These are phyloP conservation scores for Staphylotrichum tortipilum DNA, from an alignment of 495 filamentous ascomycete species.

Conservation along the genomic window DNA sequence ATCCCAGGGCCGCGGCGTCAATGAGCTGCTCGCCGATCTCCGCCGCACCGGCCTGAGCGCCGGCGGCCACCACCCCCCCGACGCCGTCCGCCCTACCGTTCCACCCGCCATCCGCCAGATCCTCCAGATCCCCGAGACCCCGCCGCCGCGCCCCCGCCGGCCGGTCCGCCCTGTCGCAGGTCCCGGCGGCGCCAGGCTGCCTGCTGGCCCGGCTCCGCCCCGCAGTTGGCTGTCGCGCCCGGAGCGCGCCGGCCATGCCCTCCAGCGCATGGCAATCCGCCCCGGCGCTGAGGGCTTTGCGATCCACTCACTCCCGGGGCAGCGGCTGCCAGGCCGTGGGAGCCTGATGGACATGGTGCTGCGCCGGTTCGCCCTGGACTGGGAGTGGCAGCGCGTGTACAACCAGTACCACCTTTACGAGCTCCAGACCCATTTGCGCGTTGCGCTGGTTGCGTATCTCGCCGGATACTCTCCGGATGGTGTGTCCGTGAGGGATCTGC, in stretches of 20 bases:
- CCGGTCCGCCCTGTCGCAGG: constrained; percentile 36
- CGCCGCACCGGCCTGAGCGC: constrained; percentile 31
- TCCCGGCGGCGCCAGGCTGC: constrained; percentile 39
- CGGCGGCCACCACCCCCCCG: constrained; percentile 3
- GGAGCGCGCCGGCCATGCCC: neutral
- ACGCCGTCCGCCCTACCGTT: constrained; percentile 30
- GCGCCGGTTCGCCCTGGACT: constrained; percentile 55
- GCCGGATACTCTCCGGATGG: constrained; percentile 40
- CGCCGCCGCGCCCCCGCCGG: constrained; percentile 55
- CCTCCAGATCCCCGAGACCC: constrained; percentile 61
- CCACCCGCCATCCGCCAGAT: constrained; percentile 48
- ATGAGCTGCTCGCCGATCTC: constrained; percentile 41
- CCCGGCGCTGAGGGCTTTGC: neutral
- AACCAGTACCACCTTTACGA: constrained; percentile 57
- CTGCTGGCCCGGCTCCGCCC: constrained; percentile 62
- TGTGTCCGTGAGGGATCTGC: constrained; percentile 37
- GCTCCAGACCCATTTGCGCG: constrained; percentile 53
- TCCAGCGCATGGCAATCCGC: neutral
- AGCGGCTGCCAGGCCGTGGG: constrained; percentile 29
- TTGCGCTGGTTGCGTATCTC: constrained; percentile 55
- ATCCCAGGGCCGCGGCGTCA: constrained; percentile 31
- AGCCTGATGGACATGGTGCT: constrained; percentile 53
- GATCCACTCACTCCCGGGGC: constrained; percentile 27
- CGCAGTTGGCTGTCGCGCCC: constrained; percentile 52
- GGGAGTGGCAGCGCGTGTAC: constrained; percentile 58